Conservation (phyloP, 352 stramenopile species). For the Phytophthora melonis region DNA sequence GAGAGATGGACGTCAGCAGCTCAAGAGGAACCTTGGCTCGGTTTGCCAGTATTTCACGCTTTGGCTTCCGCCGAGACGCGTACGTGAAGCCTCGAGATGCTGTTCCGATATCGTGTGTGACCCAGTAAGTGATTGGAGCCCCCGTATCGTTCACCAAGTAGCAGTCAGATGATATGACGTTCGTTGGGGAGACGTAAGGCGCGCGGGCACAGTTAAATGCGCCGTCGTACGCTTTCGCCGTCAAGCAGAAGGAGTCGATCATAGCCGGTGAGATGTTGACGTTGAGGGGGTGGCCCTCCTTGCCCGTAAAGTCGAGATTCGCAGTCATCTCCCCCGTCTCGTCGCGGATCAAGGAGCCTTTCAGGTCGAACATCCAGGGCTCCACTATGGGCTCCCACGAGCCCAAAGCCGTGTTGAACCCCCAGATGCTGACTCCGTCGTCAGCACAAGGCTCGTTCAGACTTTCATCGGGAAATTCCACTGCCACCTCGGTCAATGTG, state of each 20-base stretch:
- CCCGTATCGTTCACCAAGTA: conserved; percentile 83
- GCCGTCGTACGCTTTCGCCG: conserved; percentile 68
- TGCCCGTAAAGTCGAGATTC: conserved; percentile 62
- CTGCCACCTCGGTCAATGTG: conserved; percentile 39
- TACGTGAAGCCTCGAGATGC: conserved; percentile 69
- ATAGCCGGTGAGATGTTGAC: conserved; percentile 77
- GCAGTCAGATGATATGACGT: conserved; percentile 83
- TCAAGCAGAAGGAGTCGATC: conserved; percentile 68
- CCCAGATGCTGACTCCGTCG: conserved; percentile 81
- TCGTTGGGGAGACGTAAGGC: conserved; percentile 59
- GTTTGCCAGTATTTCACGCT: conserved; percentile 57
- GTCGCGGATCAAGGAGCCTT: conserved; percentile 44
- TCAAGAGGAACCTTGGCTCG: conserved; percentile 74
- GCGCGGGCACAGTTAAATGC: conserved; percentile 21
- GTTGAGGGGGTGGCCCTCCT: conserved; percentile 66
- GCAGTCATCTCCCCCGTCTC: conserved; percentile 59
- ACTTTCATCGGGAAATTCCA: conserved; percentile 73
- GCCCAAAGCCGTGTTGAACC: conserved; percentile 77
- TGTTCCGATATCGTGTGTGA: conserved; percentile 57
- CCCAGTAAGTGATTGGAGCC: conserved; percentile 68
- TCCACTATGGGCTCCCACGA: conserved; percentile 86
- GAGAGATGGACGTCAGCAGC: conserved; percentile 73
- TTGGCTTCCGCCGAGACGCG: conserved; percentile 48
- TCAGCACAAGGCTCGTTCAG: conserved; percentile 59
- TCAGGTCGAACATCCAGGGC: conserved; percentile 76